Evolutionary conservation across 306 rosid species (phyloP).

Genomic region (Cicer pinnatifidum): DNA sequence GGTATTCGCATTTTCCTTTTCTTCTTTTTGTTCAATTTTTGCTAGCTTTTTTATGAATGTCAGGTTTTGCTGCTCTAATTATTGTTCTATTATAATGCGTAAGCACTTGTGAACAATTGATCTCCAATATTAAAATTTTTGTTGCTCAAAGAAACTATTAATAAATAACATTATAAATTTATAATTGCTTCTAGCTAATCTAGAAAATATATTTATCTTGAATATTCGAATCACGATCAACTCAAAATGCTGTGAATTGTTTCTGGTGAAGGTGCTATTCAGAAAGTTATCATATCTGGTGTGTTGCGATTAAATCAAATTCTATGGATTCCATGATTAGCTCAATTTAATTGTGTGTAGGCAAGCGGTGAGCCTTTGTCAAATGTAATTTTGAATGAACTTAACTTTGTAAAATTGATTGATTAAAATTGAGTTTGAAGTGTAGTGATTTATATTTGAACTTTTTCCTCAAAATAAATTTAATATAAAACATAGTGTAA

Average conservation of each 20-base stretch:
- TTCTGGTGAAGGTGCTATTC: constrained; percentile 18
- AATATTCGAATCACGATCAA: constrained; percentile 27
- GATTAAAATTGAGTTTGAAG: neutral
- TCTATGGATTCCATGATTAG: constrained; percentile 4
- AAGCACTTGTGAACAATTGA: constrained; percentile 16
- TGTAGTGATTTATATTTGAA: neutral
- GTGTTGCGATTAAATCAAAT: constrained; percentile 15
- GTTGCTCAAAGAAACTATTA: constrained; percentile 6
- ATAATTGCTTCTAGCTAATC: constrained; percentile 23
- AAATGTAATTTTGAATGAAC: neutral
- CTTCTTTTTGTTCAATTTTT: neutral
- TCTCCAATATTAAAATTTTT: constrained; percentile 26
- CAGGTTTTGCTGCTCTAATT: constrained; percentile 25
- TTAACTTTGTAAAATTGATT: neutral
- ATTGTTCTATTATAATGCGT: constrained; percentile 18
- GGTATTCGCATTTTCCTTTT: neutral
- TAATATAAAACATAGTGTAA: neutral
- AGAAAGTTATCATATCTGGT: constrained; percentile 6
- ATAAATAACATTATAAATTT: neutral
- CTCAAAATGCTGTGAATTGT: neutral
- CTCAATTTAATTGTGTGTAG: constrained; percentile 7
- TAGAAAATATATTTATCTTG: constrained; percentile 20
- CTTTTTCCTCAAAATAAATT: neutral
- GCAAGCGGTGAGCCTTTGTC: neutral
- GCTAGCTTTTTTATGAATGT: constrained; percentile 3